Evolutionary conservation across 495 filamentous ascomycete species (phyloP), one percentile per base, ranked within the genome.

Genomic region (Penicillium bovifimosum): DNA sequence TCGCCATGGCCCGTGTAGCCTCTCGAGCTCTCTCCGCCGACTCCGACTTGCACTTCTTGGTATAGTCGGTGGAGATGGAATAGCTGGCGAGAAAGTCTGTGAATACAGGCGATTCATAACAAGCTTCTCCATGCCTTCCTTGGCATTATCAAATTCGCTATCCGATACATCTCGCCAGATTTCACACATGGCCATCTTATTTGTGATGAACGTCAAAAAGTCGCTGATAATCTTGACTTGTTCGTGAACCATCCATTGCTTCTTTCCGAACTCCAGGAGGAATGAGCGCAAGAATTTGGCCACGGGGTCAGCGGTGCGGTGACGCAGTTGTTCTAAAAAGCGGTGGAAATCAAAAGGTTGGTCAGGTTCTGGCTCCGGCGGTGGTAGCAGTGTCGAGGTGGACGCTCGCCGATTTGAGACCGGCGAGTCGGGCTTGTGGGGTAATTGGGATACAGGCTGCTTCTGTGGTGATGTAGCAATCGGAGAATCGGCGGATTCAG

Each of bases 171-270:
- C 86, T 41, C 89, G 84, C 93, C 93, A 99, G 6, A 99, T 88
- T 51, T 99, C 93, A 62, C 93, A 99, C 57, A 88, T 81, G n/a
- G 85, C 90, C 93, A 99, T 99, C 70, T 96, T 96, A 68, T 93
- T 96, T 35, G 88, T 87, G 52, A 99, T 99, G 58, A 99, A 99
- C n/a, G 88, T 79, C 34, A 99, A 75, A 61, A 99, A 99, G 64
- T 99, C 93, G 49, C 88, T 83, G 53, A 99, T 92, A 40, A 99
- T 96, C 66, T 99, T 99, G 56, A 96, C 91, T 67, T 99, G 93
- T 69, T 99, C 93, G 63, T 97, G 93, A 7, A 95, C 93, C 91
- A 95, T 95, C 93, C 93, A 99, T 68, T 96, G 95, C 59, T 90
- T 88, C 71, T 99, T 99, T 9, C 86, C 89, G 71, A 99, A 99